Evolutionary conservation across 768 basidiomycete species (phyloP), one percentile per base, ranked within the genome.

Genomic region (Tylopilus balloui): DNA sequence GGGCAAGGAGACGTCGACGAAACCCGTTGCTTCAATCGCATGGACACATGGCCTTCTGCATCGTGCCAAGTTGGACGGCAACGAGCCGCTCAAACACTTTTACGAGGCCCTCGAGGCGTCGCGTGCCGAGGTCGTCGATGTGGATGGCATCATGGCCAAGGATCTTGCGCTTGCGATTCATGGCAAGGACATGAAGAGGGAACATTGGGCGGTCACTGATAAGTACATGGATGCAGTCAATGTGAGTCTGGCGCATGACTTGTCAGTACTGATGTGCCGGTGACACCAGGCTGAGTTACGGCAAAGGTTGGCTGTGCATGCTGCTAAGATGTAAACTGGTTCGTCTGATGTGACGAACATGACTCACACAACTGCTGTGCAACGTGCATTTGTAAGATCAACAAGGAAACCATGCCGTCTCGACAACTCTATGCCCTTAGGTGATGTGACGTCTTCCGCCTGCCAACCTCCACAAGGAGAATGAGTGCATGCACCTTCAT

Each of bases 21-120:
- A 99, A 79, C 94, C 95, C 34, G 93, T 98, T 58, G 95, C 95
- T 38, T 92, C 89, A 48, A 97, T 99, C 61, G 95, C 95, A 8
- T 99, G 95, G 95, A 98, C 95, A 14, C 84, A 96, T 39, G 95
- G 95, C 0, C 78, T 99, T 35, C 72, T 91, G 46, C 92, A 92
- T 72, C 86, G 93, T 57, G 94, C 93, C 55, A 92, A 91, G 74
- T 77, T 97, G 27, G 95, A 99, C 64, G 73, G 73, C 34, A 98
- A 95, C 65, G 80, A 79, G 19, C 74, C 75, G 28, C 79, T 99
- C 24, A 73, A 71, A 45, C 69, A 71, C 39, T 99, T 95, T 71
- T 91, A 86, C 59, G 60, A 76, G 41, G 81, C 83, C 53, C 78
- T 99, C 34, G 96, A 99, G 74, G 76, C 69, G 13, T 82, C 90